Evolutionary conservation across 2,329 filamentous ascomycete species (phyloP).

Genomic region (Arthroderma uncinatum): DNA sequence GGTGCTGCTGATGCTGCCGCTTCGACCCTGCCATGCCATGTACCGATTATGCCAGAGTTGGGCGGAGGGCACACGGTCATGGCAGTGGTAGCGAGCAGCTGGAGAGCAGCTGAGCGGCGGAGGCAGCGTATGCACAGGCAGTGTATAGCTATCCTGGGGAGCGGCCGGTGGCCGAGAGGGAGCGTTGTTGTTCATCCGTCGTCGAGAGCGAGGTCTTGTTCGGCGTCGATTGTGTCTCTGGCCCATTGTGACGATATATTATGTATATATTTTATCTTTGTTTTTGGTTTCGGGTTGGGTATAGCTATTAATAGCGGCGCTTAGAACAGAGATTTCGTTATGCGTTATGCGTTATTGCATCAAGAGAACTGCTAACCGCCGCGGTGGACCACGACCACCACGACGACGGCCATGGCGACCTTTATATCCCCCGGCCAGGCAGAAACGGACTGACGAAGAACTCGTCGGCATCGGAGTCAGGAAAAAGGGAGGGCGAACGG

Average conservation of each 20-base stretch:
- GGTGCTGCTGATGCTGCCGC: conserved; percentile 22
- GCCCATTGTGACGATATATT: conserved; percentile 26
- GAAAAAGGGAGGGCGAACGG: background rate
- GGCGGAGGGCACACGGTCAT: conserved; percentile 21
- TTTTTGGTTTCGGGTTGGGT: background rate
- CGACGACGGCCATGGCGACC: background rate
- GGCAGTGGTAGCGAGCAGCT: background rate
- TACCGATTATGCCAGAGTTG: conserved; percentile 35
- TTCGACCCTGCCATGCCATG: conserved; percentile 29
- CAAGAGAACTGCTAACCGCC: background rate
- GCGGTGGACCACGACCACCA: background rate
- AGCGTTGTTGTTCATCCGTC: conserved; percentile 20
- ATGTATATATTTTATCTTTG: conserved; percentile 1
- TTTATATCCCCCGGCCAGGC: conserved; percentile 1
- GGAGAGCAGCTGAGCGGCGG: background rate
- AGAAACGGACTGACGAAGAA: background rate
- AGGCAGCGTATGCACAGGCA: background rate
- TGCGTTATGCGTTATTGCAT: background rate
- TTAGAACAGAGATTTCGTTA: background rate
- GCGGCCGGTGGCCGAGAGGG: conserved; percentile 13
- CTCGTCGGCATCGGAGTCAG: background rate
- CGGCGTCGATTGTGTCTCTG: conserved; percentile 39
- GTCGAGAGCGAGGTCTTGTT: conserved; percentile 32
- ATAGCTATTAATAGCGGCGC: conserved; percentile 2
- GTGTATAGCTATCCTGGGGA: background rate